Base-by-base conservation (phyloP, 1,139 yeast species). In the Dujonia santamariae region DNA sequence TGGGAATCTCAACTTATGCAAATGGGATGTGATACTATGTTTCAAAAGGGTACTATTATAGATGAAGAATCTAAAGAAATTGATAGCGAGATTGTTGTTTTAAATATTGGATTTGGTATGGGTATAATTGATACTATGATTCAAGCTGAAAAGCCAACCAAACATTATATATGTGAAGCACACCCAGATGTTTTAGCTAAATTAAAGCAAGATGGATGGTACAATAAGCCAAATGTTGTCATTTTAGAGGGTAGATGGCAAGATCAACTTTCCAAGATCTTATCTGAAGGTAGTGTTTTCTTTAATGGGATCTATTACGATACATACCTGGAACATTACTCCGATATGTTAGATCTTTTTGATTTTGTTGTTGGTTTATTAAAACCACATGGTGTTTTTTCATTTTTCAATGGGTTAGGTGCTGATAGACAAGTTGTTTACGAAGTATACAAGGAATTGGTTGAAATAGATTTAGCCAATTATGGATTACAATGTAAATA, bases 81-180 rank as follows among this genome's bases (percentile, higher is more conserved):
- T 26, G 74, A 69, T 24, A 51, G 63, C 1, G 75, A 74, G 25
- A 60, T 76, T 8, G 66, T 63, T 18, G 76, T 90, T 2, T 63
- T 90, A 32, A 90, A 90, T 50, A 85, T 90, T 31, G 97, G 97
- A 0, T 90, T 90, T 53, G 97, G 97, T 2, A 86, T 90, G 96
- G 97, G 97, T 2, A 88, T 90, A 36, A 88, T 90, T 39, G 97
- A 90, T 55, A 61, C 75, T 2, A 78, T 81, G 72, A 82, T 90
- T 40, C 85, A 85, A 51, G 63, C 58, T 4, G 45, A 48, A 26
- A 61, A 58, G 28, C 53, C 55, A 4, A 65, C 78, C 5, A 74
- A 66, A 39, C 97, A 90, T 55, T 90, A 86, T 56, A 90, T 90
- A 32, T 80, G 88, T 45, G 97, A 90, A 56, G 97, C 97, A 0